Percentiles rank a stretch among this genome's conserved stretches.
phyloP scores from a whole-genome alignment of 1,139 yeast species.

The Blastobotrys aristatus region DNA sequence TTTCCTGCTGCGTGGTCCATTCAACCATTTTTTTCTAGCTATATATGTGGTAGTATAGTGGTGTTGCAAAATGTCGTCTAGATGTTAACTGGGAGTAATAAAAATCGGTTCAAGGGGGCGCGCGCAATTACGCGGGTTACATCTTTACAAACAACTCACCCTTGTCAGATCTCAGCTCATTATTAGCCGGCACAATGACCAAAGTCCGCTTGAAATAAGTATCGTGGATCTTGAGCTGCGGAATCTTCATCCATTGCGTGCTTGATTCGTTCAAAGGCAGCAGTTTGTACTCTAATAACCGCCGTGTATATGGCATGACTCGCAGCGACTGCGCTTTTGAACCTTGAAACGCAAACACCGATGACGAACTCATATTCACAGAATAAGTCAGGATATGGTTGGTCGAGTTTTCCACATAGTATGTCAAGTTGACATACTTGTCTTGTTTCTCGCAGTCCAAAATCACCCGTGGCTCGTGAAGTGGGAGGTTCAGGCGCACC shows the following conservation, averaged over 20 bases:
- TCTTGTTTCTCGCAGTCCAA: conserved; percentile 27
- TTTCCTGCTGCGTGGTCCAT: conserved; percentile 64
- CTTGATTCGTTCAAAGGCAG: conserved; percentile 21
- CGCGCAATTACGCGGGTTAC: too few relatives aligned
- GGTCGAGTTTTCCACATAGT: conserved; percentile 70
- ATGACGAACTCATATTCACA: conserved; percentile 40
- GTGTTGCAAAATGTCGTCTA: too few relatives aligned
- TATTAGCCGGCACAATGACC: conserved; percentile 46
- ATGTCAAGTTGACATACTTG: conserved; percentile 37
- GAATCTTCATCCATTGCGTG: conserved; percentile 43
- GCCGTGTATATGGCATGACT: conserved; percentile 58
- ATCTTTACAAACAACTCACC: conserved; percentile 16
- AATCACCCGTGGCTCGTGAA: conserved; percentile 65
- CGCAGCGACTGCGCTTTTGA: conserved; percentile 40
- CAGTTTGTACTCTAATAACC: conserved; percentile 41
- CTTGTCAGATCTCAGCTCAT: conserved; percentile 31
- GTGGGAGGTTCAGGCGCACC: conserved; percentile 46
- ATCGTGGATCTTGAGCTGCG: conserved; percentile 57
- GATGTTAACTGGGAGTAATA: too few relatives aligned
- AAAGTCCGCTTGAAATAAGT: conserved; percentile 62
- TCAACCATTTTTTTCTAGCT: conserved; percentile 5
- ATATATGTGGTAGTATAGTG: too few relatives aligned
- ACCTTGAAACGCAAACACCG: conserved; percentile 39
- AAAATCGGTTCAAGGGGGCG: too few relatives aligned
- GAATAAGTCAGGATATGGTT: conserved; percentile 61